Evolutionary conservation across 176 grass and related monocot species (phyloP).

Genomic region (Bothriochloa decipiens): DNA sequence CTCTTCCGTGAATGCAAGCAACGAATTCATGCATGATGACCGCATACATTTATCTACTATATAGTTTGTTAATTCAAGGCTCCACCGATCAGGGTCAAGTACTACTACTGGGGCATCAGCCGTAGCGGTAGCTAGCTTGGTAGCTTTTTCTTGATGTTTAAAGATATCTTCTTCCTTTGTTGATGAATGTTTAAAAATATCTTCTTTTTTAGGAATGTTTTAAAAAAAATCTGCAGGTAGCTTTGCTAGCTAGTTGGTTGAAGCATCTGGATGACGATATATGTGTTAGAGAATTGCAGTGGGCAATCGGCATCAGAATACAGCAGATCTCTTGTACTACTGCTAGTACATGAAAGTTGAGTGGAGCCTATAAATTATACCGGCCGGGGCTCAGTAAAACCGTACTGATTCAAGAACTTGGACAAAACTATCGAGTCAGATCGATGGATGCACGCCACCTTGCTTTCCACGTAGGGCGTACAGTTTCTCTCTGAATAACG

Average conservation of each 20-base stretch:
- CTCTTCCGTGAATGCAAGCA: neutral
- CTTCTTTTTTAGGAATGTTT: too few species aligned
- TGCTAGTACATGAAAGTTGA: neutral
- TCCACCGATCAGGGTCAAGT: neutral
- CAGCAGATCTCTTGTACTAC: slow-evolving; percentile 3
- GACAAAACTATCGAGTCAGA: slow-evolving; percentile 9
- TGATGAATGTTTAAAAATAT: too few species aligned
- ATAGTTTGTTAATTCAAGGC: slow-evolving; percentile 1
- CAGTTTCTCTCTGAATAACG: slow-evolving; percentile 2
- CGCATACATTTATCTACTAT: neutral
- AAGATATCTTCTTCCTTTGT: neutral
- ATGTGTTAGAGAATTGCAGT: slow-evolving; percentile 33
- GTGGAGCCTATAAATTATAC: neutral
- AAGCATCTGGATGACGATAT: slow-evolving; percentile 32
- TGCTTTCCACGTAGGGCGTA: slow-evolving; percentile 22
- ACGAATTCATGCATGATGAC: slow-evolving; percentile 12
- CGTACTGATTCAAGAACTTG: neutral
- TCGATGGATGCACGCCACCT: slow-evolving; percentile 11
- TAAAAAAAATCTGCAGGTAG: neutral
- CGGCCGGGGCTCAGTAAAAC: neutral
- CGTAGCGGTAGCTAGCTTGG: slow-evolving; percentile 1
- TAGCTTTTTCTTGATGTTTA: slow-evolving; percentile 33
- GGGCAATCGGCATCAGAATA: slow-evolving; percentile 33
- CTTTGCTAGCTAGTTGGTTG: slow-evolving; percentile 34
- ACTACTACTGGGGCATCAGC: neutral